Evolutionary conservation across 495 filamentous ascomycete genomes (phyloP).

Genomic region (Pyrenopolyporus hunteri): DNA sequence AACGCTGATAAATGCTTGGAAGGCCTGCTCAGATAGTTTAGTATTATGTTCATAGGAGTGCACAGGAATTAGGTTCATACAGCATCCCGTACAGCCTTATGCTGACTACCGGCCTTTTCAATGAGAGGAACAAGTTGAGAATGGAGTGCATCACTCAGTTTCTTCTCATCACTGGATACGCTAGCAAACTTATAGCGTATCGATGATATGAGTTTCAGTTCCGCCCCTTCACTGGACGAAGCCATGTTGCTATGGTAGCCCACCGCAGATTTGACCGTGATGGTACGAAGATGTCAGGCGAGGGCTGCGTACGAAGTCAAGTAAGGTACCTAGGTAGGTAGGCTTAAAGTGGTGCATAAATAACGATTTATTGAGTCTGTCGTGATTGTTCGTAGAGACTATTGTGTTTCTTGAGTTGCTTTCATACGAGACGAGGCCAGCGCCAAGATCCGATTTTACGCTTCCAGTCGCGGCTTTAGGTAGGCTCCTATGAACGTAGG

Average conservation of each 20-base stretch:
- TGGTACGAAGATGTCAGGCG: too few species aligned
- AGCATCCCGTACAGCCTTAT: constrained; percentile 69
- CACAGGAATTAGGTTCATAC: constrained; percentile 17
- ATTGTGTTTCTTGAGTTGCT: too few species aligned
- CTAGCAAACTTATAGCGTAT: constrained; percentile 90
- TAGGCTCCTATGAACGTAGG: not conserved
- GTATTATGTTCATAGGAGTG: not conserved
- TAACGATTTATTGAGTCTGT: too few species aligned
- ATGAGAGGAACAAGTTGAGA: constrained; percentile 82
- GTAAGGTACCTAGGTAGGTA: too few species aligned
- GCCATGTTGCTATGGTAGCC: constrained; percentile 24
- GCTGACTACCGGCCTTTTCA: constrained; percentile 81
- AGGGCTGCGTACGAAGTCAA: not conserved
- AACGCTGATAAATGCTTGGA: constrained; percentile 44
- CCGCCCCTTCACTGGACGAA: constrained; percentile 63
- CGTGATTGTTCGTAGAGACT: too few species aligned
- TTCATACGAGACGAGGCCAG: too few species aligned
- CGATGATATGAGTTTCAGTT: constrained; percentile 86
- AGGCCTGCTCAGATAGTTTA: constrained; percentile 32
- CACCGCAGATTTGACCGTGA: not conserved
- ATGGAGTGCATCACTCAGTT: constrained; percentile 76
- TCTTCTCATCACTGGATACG: constrained; percentile 75
- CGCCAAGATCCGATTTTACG: too few species aligned
- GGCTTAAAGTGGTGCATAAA: too few species aligned
- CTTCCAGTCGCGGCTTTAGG: too few species aligned